Evolutionary conservation across 345 rosid genomes (phyloP).

Genomic region (Murraya paniculata): DNA sequence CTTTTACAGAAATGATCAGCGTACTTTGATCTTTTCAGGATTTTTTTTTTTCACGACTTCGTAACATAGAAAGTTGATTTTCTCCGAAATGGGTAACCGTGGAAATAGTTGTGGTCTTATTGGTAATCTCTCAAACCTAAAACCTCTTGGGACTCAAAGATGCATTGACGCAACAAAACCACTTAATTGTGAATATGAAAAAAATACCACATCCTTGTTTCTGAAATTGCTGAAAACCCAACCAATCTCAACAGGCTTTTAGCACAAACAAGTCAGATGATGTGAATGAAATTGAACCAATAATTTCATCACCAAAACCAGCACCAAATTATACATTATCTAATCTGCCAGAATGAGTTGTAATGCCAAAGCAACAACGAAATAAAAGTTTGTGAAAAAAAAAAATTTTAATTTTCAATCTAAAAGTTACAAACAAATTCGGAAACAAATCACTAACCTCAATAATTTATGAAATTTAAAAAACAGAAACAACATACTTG

Average conservation of each 20-base stretch:
- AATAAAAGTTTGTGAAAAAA: too few relatives aligned
- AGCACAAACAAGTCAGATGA: neutral
- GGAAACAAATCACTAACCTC: neutral
- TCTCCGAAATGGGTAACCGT: neutral
- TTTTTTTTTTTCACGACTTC: too few relatives aligned
- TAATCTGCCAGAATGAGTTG: too few relatives aligned
- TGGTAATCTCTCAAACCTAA: neutral
- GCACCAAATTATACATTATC: too few relatives aligned
- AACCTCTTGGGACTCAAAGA: neutral
- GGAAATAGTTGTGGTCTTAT: neutral
- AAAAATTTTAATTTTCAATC: neutral
- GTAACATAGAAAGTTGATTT: too few relatives aligned
- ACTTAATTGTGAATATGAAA: neutral
- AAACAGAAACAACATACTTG: slow-evolving; percentile 23
- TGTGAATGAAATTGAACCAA: neutral
- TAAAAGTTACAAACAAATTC: neutral
- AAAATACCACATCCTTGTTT: neutral
- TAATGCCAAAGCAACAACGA: too few relatives aligned
- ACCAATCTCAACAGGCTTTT: neutral
- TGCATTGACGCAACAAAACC: neutral
- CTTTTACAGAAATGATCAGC: neutral
- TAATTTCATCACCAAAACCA: neutral
- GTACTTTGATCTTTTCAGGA: neutral
- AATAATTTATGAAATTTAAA: neutral
- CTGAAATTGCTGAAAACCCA: neutral